Percentiles rank a stretch among this genome's conserved stretches.
Conservation (phyloP, 192 early-diverging fungal genomes). For the Gigaspora rosea region DNA sequence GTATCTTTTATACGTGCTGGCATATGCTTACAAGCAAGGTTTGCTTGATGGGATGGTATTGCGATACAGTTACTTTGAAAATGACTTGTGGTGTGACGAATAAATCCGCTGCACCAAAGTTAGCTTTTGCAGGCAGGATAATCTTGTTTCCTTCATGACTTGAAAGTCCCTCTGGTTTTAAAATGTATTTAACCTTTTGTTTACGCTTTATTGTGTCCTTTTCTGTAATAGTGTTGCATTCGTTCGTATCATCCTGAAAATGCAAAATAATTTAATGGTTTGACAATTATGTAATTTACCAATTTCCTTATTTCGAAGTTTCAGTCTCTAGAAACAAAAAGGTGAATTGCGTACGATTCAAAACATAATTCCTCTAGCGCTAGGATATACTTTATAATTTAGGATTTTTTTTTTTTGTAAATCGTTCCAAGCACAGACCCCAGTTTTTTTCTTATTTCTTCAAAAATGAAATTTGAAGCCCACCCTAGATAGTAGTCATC, state of each 20-base stretch:
- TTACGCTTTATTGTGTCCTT: background rate
- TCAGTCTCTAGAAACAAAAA: background rate
- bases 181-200: background rate
- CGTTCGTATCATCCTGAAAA: background rate
- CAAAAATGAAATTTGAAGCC: conserved; percentile 9
- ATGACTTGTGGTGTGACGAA: background rate
- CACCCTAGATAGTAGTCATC: background rate
- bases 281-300: background rate
- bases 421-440: background rate
- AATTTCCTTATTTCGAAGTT: background rate
- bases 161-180: background rate
- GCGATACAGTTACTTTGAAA: background rate
- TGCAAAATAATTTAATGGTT: too few relatives aligned
- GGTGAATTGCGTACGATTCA: background rate
- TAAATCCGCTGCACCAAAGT: conserved; percentile 17
- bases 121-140: background rate
- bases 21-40: background rate
- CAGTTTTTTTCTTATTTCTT: conserved; percentile 10
- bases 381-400: background rate
- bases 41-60: conserved; percentile 14
- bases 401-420: background rate
- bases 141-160: background rate
- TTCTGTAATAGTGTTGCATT: background rate
- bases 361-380: conserved; percentile 6
- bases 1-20: background rate